phyloP scores from a whole-genome alignment of 257 asterid species.

The Dorcoceras hygrometricum region DNA sequence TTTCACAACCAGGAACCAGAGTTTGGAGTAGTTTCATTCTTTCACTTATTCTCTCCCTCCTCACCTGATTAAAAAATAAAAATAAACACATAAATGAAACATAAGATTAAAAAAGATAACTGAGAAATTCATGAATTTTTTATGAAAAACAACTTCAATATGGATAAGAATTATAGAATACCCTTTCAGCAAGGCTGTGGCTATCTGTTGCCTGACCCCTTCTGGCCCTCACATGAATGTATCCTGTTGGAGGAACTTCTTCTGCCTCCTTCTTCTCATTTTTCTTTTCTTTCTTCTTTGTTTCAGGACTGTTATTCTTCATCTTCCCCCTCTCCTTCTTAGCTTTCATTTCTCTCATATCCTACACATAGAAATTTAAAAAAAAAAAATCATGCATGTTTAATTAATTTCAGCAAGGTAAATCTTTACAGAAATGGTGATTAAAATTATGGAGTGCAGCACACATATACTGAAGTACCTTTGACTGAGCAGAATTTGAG shows the following conservation, averaged over 20 bases:
- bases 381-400: too few relatives aligned
- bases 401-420: too few relatives aligned
- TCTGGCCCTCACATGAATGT: slow-evolving; percentile 82
- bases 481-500: slow-evolving; percentile 48
- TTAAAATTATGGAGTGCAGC: too few relatives aligned
- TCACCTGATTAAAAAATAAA: slow-evolving; percentile 42
- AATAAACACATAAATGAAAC: neutral
- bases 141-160: neutral
- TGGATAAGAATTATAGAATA: slow-evolving; percentile 18
- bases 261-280: slow-evolving; percentile 28
- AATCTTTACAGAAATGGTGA: too few relatives aligned
- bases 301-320: slow-evolving; percentile 30
- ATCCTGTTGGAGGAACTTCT: slow-evolving; percentile 45
- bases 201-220: slow-evolving; percentile 94
- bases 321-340: slow-evolving; percentile 42
- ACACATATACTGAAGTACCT: too few relatives aligned
- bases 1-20: slow-evolving; percentile 88
- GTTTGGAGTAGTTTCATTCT: slow-evolving; percentile 77
- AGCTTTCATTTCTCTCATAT: slow-evolving; percentile 32
- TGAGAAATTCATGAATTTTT: too few relatives aligned
- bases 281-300: slow-evolving; percentile 28
- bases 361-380: slow-evolving; percentile 22
- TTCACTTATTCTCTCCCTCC: slow-evolving; percentile 86
- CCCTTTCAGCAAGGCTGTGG: slow-evolving; percentile 95
- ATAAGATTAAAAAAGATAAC: neutral